Evolutionary conservation across 2,329 filamentous ascomycete species (phyloP), one percentile per base, ranked within the genome.

Genomic region (Clonostachys rosea): DNA sequence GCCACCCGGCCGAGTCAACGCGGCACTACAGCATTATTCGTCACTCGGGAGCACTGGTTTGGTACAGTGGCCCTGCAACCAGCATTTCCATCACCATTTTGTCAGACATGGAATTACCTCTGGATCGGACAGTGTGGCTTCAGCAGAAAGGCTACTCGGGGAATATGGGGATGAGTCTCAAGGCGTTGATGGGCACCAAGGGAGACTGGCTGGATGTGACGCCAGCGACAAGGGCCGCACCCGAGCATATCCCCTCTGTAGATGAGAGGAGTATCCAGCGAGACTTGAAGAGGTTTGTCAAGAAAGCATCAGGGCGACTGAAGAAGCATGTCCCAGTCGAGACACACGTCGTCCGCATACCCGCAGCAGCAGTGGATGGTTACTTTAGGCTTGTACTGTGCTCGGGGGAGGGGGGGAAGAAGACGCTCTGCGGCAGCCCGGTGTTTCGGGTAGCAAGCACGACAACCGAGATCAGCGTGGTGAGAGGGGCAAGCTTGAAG

Each of bases 351-450:
- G 67, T 87, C 6, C 74, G 84, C 5, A 82, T 89, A 41, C 85
- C 85, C 0, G 78, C 79, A 0, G 70, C 77, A 0, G 80, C 80
- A 0, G 70, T 70, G 1, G 85, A 89, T 59, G 85, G 85, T 0
- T 89, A 89, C 57, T 83, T 87, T 47, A 79, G 84, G 11, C 66
- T 89, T 5, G 77, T 87, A 1, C 67, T 89, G 9, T 87, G 83
- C 50, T 63, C 70, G 1, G 78, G 66, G 0, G 50, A 55, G 3
- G 54, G 58, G 3, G 53, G 52, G 13, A 78, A 76, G 53, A 83
- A 79, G 54, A 69, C 78, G 0, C 71, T 88, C 1, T 87, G 84
- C 50, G 74, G 76, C 0, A 86, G 83, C 51, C 84, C 85, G 0
- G 76, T 86, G 0, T 88, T 89, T 53, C 75, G 85, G 14, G 69